Conservation (phyloP, 2,329 filamentous ascomycete species). For the Fusarium udum region DNA sequence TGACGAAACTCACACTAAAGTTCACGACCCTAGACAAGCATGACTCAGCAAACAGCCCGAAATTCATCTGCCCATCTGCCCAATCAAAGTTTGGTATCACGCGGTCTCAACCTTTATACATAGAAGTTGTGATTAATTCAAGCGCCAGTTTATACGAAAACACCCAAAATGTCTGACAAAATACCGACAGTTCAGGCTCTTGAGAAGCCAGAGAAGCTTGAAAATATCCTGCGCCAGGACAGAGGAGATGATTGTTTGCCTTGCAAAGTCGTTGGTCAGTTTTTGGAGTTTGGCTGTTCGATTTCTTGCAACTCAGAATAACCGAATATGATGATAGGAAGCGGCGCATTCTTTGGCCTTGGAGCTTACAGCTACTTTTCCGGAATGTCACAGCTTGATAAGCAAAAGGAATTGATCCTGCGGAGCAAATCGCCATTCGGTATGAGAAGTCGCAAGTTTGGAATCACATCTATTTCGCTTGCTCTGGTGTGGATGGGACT, state of each 20-base stretch:
- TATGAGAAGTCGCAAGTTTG: constrained; percentile 74
- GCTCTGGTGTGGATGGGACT: constrained; percentile 75
- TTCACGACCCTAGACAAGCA: not conserved
- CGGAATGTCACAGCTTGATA: constrained; percentile 75
- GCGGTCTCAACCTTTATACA: constrained; percentile 17
- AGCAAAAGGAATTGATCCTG: constrained; percentile 72
- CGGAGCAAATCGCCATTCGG: constrained; percentile 76
- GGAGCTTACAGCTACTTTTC: constrained; percentile 81
- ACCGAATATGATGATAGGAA: constrained; percentile 60
- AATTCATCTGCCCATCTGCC: constrained; percentile 7
- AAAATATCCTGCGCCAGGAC: constrained; percentile 66
- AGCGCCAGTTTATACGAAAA: not conserved
- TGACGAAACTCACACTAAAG: constrained; percentile 44
- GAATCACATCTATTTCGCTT: constrained; percentile 74
- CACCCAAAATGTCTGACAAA: constrained; percentile 49
- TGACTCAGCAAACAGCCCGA: constrained; percentile 41
- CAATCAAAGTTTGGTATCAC: constrained; percentile 34
- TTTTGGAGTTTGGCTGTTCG: constrained; percentile 1
- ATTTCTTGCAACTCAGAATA: constrained; percentile 3
- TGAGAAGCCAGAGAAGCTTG: constrained; percentile 69
- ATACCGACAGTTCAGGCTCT: constrained; percentile 62
- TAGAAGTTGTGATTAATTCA: constrained; percentile 28
- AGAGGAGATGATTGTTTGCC: constrained; percentile 73
- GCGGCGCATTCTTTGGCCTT: constrained; percentile 78
- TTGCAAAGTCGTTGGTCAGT: constrained; percentile 76